Conservation (phyloP, 2,329 filamentous ascomycete species). For the Diaporthe amygdali region DNA sequence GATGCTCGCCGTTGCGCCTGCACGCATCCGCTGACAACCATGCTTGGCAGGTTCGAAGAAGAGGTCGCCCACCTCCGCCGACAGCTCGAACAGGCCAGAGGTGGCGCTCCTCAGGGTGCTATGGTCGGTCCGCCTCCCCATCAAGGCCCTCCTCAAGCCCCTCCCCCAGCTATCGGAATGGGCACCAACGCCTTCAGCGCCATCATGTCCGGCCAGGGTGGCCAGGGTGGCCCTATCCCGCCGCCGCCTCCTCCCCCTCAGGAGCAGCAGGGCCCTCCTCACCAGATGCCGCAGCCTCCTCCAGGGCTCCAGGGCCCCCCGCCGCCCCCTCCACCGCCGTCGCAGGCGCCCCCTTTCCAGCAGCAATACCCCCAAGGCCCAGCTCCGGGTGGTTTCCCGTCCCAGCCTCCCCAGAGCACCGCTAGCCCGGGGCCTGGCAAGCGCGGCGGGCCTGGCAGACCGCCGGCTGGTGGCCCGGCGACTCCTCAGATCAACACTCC, state of each 20-base stretch:
- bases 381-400: conserved; percentile 73
- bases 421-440: conserved; percentile 86
- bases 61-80: conserved; percentile 85
- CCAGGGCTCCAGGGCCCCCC: conserved; percentile 66
- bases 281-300: conserved; percentile 78
- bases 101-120: conserved; percentile 59
- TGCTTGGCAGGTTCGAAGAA: conserved; percentile 79
- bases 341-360: conserved; percentile 74
- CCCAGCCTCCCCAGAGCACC: conserved; percentile 82
- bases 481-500: conserved; percentile 92
- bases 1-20: neutral
- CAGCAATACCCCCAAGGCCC: conserved; percentile 68
- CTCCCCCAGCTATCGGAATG: conserved; percentile 86
- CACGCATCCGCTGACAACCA: conserved; percentile 23
- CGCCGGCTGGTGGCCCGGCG: conserved; percentile 72
- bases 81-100: conserved; percentile 80
- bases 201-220: conserved; percentile 89
- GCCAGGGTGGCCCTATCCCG: conserved; percentile 83
- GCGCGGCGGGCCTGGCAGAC: conserved; percentile 70
- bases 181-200: conserved; percentile 93
- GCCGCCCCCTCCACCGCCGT: conserved; percentile 63
- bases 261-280: conserved; percentile 57
- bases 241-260: conserved; percentile 72
- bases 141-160: conserved; percentile 79
- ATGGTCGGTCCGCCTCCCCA: conserved; percentile 77